Evolutionary conservation across 1,284 basidiomycete genomes (phyloP), one percentile per base, ranked within the genome.

Genomic region (Tetrapyrgos nigripes): DNA sequence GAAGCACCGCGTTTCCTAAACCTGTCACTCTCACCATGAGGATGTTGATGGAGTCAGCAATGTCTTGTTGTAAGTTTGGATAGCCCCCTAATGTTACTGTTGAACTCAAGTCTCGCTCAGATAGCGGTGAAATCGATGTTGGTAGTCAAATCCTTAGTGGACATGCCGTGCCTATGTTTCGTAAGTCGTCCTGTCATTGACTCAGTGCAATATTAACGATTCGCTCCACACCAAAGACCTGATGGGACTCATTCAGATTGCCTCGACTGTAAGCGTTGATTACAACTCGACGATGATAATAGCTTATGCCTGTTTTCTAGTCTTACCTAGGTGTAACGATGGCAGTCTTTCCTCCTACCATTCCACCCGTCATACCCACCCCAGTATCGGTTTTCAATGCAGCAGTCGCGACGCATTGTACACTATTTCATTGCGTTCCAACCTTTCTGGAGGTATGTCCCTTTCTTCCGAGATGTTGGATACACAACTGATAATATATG

Each of bases 391-490:
- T 69, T 35, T 60, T 74, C 13, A 59, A 66, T 9, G 58, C 58
- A 2, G 53, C 64, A 21, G 44, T 61, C 3, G 60, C 55, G 3
- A 64, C 64, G 8, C 50, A 64, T 3, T 59, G 62, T 45, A 57
- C 69, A 21, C 51, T 68, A 9, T 46, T 70, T 2, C 65, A 68
- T 29, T 66, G 61, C 48, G 64, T 70, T 3, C 73, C 72, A 3
- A 59, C 60, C 13, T 70, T 74, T 43, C 47, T 73, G 50, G 71
- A 75, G 64, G 73, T 73, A 49, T n/a, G n/a, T n/a, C n/a, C n/a
- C n/a, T n/a, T n/a, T n/a, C n/a, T n/a, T n/a, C n/a, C n/a, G n/a
- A n/a, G n/a, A n/a, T n/a, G n/a, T n/a, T n/a, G n/a, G n/a, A n/a
- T n/a, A n/a, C n/a, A n/a, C n/a, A n/a, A n/a, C n/a, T n/a, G n/a